Evolutionary conservation across 1,284 basidiomycete genomes (phyloP).

Genomic region (Inonotus obliquus): DNA sequence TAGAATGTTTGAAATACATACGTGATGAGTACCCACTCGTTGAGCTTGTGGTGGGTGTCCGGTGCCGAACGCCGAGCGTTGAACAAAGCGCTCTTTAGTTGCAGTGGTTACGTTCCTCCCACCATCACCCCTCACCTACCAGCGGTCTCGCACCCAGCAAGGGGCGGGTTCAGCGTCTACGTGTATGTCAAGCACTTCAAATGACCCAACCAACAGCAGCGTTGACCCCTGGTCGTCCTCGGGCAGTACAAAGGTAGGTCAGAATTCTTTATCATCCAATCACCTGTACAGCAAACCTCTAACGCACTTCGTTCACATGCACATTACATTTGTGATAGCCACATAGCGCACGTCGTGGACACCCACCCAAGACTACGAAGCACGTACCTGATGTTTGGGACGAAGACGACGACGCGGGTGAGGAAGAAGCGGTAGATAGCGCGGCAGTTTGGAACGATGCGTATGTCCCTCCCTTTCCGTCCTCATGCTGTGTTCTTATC

Average conservation of each 20-base stretch:
- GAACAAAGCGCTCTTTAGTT: neutral
- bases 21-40: neutral
- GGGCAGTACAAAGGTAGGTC: neutral
- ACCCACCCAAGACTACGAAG: neutral
- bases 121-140: neutral
- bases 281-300: neutral
- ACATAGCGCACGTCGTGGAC: neutral
- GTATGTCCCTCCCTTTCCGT: conserved; percentile 15
- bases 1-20: neutral
- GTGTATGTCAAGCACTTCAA: neutral
- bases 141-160: neutral
- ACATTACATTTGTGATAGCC: neutral
- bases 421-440: conserved; percentile 12
- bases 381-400: conserved; percentile 21
- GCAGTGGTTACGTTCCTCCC: neutral
- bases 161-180: neutral
- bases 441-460: conserved; percentile 22
- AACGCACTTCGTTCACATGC: neutral
- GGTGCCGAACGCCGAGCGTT: neutral
- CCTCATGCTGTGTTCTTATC: neutral
- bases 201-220: neutral
- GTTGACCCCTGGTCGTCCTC: neutral
- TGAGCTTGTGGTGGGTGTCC: neutral
- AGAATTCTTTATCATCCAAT: neutral
- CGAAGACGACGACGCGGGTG: conserved; percentile 20